Conservation (phyloP, 768 basidiomycete genomes). For the Boletus reticulatus region DNA sequence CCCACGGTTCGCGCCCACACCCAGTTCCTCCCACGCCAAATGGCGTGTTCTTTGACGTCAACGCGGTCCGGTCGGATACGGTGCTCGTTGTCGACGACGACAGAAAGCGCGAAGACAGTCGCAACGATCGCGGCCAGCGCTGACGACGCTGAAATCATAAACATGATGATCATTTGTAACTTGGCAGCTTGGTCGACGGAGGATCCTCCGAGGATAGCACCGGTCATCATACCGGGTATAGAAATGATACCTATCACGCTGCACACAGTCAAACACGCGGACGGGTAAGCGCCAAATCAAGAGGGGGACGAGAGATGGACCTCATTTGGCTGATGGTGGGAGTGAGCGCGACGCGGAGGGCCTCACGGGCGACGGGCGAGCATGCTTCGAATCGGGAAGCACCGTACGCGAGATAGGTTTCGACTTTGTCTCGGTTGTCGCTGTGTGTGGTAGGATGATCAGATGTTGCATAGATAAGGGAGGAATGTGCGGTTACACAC, state of each 20-base stretch:
- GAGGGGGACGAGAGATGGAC: slow-evolving; percentile 30
- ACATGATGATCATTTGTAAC: slow-evolving; percentile 92
- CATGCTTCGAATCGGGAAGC: slow-evolving; percentile 84
- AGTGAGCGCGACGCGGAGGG: slow-evolving; percentile 73
- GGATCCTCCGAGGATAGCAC: slow-evolving; percentile 84
- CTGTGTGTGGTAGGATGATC: slow-evolving; percentile 32
- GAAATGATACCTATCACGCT: slow-evolving; percentile 75
- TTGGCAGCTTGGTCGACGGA: slow-evolving; percentile 83
- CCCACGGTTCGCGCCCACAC: slow-evolving; percentile 19
- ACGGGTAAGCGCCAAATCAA: not conserved
- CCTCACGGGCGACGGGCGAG: slow-evolving; percentile 72
- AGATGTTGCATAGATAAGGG: not conserved
- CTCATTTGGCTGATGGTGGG: slow-evolving; percentile 89
- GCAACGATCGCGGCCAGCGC: slow-evolving; percentile 67
- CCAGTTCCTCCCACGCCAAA: slow-evolving; percentile 37
- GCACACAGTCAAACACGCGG: not conserved
- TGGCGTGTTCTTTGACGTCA: slow-evolving; percentile 32
- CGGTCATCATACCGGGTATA: slow-evolving; percentile 93
- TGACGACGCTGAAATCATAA: slow-evolving; percentile 83
- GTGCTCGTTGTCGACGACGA: slow-evolving; percentile 68
- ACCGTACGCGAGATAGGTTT: slow-evolving; percentile 83
- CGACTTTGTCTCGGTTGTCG: slow-evolving; percentile 83
- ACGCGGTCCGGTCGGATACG: slow-evolving; percentile 65
- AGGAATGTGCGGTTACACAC: slow-evolving; percentile 38
- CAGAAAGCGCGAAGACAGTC: slow-evolving; percentile 55